Conservation (phyloP, 1,284 basidiomycete species). For the Ustilago tritici region DNA sequence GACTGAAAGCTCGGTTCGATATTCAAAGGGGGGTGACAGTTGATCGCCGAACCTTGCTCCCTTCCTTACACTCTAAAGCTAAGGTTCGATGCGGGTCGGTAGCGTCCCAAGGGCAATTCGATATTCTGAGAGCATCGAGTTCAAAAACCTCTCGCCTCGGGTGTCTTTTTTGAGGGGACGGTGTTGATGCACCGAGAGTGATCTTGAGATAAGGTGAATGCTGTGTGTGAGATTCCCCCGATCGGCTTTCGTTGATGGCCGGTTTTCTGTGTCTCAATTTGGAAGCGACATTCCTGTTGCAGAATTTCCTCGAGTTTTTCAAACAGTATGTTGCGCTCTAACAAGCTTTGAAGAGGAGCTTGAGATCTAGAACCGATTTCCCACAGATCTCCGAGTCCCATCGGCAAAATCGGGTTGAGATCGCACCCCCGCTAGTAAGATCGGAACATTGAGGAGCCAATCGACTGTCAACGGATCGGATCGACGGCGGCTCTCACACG, state of each 20-base stretch:
- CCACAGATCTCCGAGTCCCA: no score
- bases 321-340: neutral
- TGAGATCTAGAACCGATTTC: no score
- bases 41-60: neutral
- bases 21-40: neutral
- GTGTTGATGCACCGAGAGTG: neutral
- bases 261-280: neutral
- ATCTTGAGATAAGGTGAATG: neutral
- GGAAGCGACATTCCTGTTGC: neutral
- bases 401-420: no score
- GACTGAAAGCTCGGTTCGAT: neutral
- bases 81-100: neutral
- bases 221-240: neutral
- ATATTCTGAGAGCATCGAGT: constrained; percentile 2
- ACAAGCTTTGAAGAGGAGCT: neutral
- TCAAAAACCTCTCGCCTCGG: neutral
- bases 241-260: neutral
- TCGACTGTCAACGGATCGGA: neutral
- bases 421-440: no score
- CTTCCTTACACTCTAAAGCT: neutral
- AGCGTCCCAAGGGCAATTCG: neutral
- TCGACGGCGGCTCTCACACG: neutral
- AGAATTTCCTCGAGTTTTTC: neutral
- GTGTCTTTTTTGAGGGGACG: neutral
- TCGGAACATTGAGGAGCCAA: no score